Conservation (phyloP, 1,139 yeast genomes). For the Magnusiomyces suaveolens region DNA sequence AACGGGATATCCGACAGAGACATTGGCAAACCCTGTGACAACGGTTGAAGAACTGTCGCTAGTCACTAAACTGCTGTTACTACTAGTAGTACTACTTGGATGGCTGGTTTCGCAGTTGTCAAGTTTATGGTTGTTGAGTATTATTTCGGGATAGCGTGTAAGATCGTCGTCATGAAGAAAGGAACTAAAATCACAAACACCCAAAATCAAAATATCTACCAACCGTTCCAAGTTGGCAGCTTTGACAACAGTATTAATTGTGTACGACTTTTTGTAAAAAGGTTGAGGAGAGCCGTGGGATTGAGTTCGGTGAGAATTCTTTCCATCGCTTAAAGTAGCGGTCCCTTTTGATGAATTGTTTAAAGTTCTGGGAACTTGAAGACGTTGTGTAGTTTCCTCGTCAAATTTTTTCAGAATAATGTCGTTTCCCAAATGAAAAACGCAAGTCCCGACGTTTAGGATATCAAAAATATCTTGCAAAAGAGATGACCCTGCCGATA, state of each 20-base stretch:
- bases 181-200: constrained; percentile 49
- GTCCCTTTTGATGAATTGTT: not conserved
- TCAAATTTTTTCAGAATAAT: constrained; percentile 47
- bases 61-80: constrained; percentile 19
- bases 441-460: constrained; percentile 47
- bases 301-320: constrained; percentile 26
- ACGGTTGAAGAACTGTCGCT: constrained; percentile 18
- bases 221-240: constrained; percentile 53
- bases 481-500: constrained; percentile 38
- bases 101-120: no score
- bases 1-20: constrained; percentile 11
- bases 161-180: constrained; percentile 37
- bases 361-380: not conserved
- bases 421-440: constrained; percentile 44
- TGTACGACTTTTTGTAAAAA: not conserved
- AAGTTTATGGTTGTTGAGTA: not conserved
- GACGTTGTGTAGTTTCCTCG: constrained; percentile 21
- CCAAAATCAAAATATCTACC: constrained; percentile 53
- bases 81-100: not conserved
- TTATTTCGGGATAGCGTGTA: not conserved
- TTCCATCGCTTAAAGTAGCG: constrained; percentile 25
- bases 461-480: constrained; percentile 49
- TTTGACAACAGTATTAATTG: constrained; percentile 42
- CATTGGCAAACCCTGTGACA: constrained; percentile 19
- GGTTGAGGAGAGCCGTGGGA: constrained; percentile 1